Conservation (phyloP, 129 eudicot genomes). For the Dittrichia graveolens region DNA sequence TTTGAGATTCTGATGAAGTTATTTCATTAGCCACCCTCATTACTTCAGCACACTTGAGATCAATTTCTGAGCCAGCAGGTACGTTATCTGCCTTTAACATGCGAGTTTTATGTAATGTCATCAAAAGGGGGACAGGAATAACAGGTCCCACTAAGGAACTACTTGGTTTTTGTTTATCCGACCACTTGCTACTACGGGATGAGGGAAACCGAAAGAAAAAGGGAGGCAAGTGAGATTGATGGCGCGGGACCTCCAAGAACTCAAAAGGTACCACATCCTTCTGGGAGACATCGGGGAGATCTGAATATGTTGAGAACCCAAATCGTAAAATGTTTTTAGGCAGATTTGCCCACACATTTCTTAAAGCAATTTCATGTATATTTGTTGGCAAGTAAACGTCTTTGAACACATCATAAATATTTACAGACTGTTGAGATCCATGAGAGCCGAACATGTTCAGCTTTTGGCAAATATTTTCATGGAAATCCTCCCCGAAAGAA, state of each 20-base stretch:
- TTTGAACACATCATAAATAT: slow-evolving; percentile 37
- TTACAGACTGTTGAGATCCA: slow-evolving; percentile 27
- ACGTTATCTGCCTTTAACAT: slow-evolving; percentile 35
- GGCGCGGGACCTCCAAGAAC: slow-evolving; percentile 51
- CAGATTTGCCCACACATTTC: slow-evolving; percentile 47
- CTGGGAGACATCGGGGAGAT: slow-evolving; percentile 32
- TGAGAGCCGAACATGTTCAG: slow-evolving; percentile 36
- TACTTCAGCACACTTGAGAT: slow-evolving; percentile 47
- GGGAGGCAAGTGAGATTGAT: slow-evolving; percentile 56
- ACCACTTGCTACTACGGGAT: slow-evolving; percentile 59
- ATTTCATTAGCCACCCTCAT: slow-evolving; percentile 41
- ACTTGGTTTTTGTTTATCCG: slow-evolving; percentile 41
- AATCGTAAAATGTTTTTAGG: slow-evolving; percentile 50
- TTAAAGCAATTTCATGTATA: slow-evolving; percentile 59
- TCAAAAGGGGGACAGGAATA: slow-evolving; percentile 53
- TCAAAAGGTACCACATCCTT: slow-evolving; percentile 40
- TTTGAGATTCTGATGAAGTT: slow-evolving; percentile 12
- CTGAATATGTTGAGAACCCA: slow-evolving; percentile 49
- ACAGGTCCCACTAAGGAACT: slow-evolving; percentile 59
- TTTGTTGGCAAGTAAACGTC: slow-evolving; percentile 61
- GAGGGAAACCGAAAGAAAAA: slow-evolving; percentile 61
- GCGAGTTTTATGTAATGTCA: slow-evolving; percentile 41
- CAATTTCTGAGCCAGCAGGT: slow-evolving; percentile 45
- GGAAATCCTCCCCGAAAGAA: slow-evolving; percentile 34
- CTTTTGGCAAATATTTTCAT: slow-evolving; percentile 50